Evolutionary conservation across 2,329 filamentous ascomycete genomes (phyloP), one percentile per base, ranked within the genome.

Genomic region (Pseudonectria buxi): DNA sequence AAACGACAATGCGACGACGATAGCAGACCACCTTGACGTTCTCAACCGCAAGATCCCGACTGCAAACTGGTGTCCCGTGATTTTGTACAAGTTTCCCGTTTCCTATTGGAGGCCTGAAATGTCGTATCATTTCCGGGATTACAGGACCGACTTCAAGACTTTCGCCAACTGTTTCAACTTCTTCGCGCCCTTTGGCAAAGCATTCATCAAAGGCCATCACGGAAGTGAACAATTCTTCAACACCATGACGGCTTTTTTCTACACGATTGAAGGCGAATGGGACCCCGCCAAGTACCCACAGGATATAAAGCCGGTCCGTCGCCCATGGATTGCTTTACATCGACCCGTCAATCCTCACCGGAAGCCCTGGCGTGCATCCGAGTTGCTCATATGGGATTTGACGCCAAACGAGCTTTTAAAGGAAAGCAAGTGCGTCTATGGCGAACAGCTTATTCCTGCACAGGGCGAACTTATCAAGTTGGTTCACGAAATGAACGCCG

Each of bases 371-470:
- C 43, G 2, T 1, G 33, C 35, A 2, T 60, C 62, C 3, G 73
- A 78, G 44, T 45, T 79, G 10, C 56, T 78, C 6, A 71, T 79
- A 26, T 77, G 73, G 73, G 75, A 78, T 41, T 37, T 58, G 2
- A 44, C 52, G 2, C 56, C 59, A 7, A 44, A 40, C 2, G 43
- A 52, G 1, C 57, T 50, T 16, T 51, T 56, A 6, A 39, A 45
- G 0, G 33, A 37, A 0, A 38, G 42, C 11, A 28, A 43, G 4
- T 4, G 33, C 2, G 28, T 58, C 1, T 49, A 46, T 2, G 53
- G 62, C 33, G 44, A 45, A 2, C 59, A 67, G 11, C 57, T 78
- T 3, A 56, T 62, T 3, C 50, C 59, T 14, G 66, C 68, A 33
- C 75, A 79, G 41, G 60, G 56, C 7, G 52, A 58, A 13, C 45